phyloP scores from a whole-genome alignment of 192 early-diverging fungal genomes.

The Backusella tarrabulga region DNA sequence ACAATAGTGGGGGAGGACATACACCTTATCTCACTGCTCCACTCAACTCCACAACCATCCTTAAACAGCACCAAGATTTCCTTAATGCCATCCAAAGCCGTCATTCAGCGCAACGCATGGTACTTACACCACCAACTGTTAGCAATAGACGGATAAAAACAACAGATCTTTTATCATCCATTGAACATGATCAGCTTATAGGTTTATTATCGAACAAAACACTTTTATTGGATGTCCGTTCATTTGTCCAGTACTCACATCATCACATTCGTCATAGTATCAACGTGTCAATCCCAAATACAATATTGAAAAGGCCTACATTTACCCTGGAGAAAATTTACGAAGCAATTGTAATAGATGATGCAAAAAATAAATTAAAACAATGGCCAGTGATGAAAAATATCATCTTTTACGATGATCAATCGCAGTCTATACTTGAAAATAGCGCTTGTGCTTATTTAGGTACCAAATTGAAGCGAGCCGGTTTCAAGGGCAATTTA shows the following conservation, averaged over 20 bases:
- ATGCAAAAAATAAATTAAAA: slow-evolving; percentile 40
- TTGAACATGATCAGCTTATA: too few species aligned
- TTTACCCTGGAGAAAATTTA: slow-evolving; percentile 64
- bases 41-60: too few species aligned
- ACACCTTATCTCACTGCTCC: too few species aligned
- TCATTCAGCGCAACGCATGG: slow-evolving; percentile 17
- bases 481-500: slow-evolving; percentile 47
- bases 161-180: not conserved
- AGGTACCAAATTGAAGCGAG: slow-evolving; percentile 57
- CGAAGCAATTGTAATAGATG: slow-evolving; percentile 52
- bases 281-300: slow-evolving; percentile 73
- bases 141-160: not conserved
- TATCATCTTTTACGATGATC: slow-evolving; percentile 70
- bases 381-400: slow-evolving; percentile 54
- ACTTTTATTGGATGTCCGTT: slow-evolving; percentile 66
- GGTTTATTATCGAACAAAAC: too few species aligned
- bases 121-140: not conserved
- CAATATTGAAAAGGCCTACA: slow-evolving; percentile 66
- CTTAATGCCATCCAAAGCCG: slow-evolving; percentile 35
- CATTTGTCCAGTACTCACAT: slow-evolving; percentile 51
- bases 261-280: slow-evolving; percentile 57
- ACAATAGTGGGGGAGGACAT: too few species aligned
- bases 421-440: slow-evolving; percentile 45
- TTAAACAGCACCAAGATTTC: slow-evolving; percentile 21
- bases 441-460: slow-evolving; percentile 50